Evolutionary conservation across 2,329 filamentous ascomycete genomes (phyloP).

Genomic region (Paecilomyces dactylethromorphus): DNA sequence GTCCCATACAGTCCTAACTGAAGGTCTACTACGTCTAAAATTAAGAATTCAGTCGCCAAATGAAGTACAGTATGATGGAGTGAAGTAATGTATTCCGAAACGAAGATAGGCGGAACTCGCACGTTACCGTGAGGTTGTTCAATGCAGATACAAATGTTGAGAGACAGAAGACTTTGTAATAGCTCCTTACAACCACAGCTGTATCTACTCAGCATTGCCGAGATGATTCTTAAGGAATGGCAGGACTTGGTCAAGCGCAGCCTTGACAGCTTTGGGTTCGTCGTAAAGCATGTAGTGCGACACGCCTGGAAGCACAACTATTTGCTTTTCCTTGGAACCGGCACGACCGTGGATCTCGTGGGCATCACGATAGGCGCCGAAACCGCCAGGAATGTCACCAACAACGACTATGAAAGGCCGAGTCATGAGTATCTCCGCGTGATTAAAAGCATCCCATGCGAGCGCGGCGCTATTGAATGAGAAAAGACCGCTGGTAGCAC

Average conservation of each 20-base stretch:
- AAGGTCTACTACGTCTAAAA: no score
- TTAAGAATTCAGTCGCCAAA: no score
- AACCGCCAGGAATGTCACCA: constrained; percentile 9
- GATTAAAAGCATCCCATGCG: background rate
- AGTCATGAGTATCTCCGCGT: constrained; percentile 12
- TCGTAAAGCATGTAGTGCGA: background rate
- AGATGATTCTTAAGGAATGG: background rate
- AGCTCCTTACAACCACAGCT: no score
- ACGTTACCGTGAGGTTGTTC: no score
- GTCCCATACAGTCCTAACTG: no score
- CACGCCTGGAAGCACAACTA: background rate
- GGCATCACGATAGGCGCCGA: constrained; percentile 14
- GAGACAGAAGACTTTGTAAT: no score
- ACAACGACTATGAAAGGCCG: constrained; percentile 9
- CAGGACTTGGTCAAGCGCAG: background rate
- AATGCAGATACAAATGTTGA: no score
- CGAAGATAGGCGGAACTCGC: no score
- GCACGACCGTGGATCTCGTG: constrained; percentile 11
- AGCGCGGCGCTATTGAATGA: background rate
- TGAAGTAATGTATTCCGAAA: no score
- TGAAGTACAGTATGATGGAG: no score
- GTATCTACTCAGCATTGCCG: background rate
- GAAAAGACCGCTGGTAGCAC: background rate
- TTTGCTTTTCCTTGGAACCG: constrained; percentile 10
- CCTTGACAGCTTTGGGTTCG: background rate